Conservation (phyloP, 2,329 filamentous ascomycete genomes). For the Ceratocystis cacaofunesta region DNA sequence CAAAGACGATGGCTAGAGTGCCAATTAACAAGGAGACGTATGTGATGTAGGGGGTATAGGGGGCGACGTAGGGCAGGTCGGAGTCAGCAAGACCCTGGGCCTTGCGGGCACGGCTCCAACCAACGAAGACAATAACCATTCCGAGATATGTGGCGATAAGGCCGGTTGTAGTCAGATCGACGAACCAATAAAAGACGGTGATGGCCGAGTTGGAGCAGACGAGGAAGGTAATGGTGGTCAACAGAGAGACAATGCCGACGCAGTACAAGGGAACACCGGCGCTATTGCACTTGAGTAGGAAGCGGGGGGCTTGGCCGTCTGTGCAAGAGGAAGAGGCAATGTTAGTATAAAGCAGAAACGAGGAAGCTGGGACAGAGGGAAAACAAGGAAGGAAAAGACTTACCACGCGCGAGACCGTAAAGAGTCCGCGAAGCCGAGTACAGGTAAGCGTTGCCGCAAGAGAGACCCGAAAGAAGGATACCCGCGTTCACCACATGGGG, state of each 20-base stretch:
- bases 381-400: background rate
- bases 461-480: constrained; percentile 26
- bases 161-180: constrained; percentile 41
- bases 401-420: constrained; percentile 33
- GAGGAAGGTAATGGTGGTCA: constrained; percentile 39
- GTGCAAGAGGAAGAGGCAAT: constrained; percentile 17
- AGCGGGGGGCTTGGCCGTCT: constrained; percentile 33
- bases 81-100: constrained; percentile 36
- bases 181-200: constrained; percentile 38
- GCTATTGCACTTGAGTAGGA: constrained; percentile 44
- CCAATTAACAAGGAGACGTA: constrained; percentile 30
- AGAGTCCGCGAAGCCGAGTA: constrained; percentile 37
- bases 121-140: constrained; percentile 32
- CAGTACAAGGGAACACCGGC: constrained; percentile 47
- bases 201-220: constrained; percentile 34
- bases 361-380: background rate
- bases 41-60: constrained; percentile 19
- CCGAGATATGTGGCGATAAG: constrained; percentile 49
- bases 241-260: constrained; percentile 38
- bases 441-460: constrained; percentile 36
- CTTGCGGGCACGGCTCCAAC: constrained; percentile 37
- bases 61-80: constrained; percentile 36
- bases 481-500: constrained; percentile 45
- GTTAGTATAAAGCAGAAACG: constrained; percentile 1
- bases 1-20: constrained; percentile 36